A percentile compares a stretch with the other conserved stretches of the same genome.
These are phyloP conservation scores for Sugiyamaella valdiviana DNA, from an alignment of 805 yeast genomes.

Conservation along the genomic window DNA sequence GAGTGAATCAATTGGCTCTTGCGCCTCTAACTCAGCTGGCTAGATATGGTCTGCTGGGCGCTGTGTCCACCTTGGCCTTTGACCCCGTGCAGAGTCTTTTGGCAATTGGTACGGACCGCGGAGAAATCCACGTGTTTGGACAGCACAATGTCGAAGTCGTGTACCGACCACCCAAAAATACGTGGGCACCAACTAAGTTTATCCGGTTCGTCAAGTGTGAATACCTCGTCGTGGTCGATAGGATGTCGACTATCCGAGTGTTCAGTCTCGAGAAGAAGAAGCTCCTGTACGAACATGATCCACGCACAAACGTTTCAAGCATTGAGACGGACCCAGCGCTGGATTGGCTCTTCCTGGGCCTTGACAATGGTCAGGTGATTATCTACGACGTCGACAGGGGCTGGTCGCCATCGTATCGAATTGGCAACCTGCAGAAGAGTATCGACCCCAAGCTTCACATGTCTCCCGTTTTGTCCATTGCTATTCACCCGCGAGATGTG, in stretches of 20 bases:
- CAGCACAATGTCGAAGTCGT: slow-evolving; percentile 71
- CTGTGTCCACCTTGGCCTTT: slow-evolving; percentile 60
- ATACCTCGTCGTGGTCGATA: slow-evolving; percentile 68
- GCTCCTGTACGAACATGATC: slow-evolving; percentile 52
- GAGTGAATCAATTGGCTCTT: slow-evolving; percentile 8
- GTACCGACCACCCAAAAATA: slow-evolving; percentile 20
- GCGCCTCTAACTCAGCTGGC: slow-evolving; percentile 23
- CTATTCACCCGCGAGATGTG: slow-evolving; percentile 85
- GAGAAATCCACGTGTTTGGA: slow-evolving; percentile 75
- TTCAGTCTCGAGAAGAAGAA: slow-evolving; percentile 62
- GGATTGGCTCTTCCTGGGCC: slow-evolving; percentile 81
- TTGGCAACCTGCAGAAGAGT: slow-evolving; percentile 67
- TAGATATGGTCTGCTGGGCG: slow-evolving; percentile 58
- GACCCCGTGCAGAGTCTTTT: slow-evolving; percentile 85
- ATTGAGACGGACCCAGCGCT: slow-evolving; percentile 77
- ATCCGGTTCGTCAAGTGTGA: slow-evolving; percentile 72
- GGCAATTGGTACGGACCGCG: slow-evolving; percentile 69
- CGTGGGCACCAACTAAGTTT: slow-evolving; percentile 36
- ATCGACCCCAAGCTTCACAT: slow-evolving; percentile 50
- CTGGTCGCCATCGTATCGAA: slow-evolving; percentile 51
- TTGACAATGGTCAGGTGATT: slow-evolving; percentile 64
- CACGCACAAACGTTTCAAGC: slow-evolving; percentile 62
- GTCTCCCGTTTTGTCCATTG: slow-evolving; percentile 61
- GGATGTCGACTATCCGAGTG: slow-evolving; percentile 54
- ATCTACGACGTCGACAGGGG: slow-evolving; percentile 82